Evolutionary conservation across 1,139 yeast genomes (phyloP).

Genomic region (Suhomyces bokatorum): DNA sequence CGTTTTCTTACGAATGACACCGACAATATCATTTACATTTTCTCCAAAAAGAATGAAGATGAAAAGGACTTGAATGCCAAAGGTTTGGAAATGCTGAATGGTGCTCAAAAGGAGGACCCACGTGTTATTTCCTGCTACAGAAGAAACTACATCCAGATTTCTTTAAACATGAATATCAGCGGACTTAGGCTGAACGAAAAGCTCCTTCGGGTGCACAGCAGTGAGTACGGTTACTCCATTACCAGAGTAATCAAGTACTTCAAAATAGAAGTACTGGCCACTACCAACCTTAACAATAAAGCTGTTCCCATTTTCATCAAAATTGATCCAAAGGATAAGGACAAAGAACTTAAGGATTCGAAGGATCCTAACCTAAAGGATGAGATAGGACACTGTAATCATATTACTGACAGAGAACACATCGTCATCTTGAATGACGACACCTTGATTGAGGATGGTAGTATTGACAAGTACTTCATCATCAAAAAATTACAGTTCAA

Average conservation of each 20-base stretch:
- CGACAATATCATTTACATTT: constrained; percentile 41
- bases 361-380: constrained; percentile 3
- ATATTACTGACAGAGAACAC: constrained; percentile 30
- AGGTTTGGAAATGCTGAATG: constrained; percentile 5
- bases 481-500: constrained; percentile 55
- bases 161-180: constrained; percentile 36
- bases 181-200: constrained; percentile 31
- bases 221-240: constrained; percentile 37
- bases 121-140: constrained; percentile 49
- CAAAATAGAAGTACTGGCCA: constrained; percentile 41
- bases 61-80: constrained; percentile 1
- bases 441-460: constrained; percentile 23
- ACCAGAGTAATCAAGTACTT: constrained; percentile 43
- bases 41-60: constrained; percentile 21
- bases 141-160: constrained; percentile 44
- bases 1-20: constrained; percentile 45
- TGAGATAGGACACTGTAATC: constrained; percentile 24
- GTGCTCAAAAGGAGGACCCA: constrained; percentile 25
- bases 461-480: constrained; percentile 36
- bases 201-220: constrained; percentile 34
- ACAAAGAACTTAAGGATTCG: constrained; percentile 17
- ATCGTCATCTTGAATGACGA: constrained; percentile 33
- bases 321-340: constrained; percentile 28
- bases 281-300: constrained; percentile 32
- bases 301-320: constrained; percentile 37